phyloP scores from a whole-genome alignment of 352 stramenopile genomes.

The Pythium brachiatum region DNA sequence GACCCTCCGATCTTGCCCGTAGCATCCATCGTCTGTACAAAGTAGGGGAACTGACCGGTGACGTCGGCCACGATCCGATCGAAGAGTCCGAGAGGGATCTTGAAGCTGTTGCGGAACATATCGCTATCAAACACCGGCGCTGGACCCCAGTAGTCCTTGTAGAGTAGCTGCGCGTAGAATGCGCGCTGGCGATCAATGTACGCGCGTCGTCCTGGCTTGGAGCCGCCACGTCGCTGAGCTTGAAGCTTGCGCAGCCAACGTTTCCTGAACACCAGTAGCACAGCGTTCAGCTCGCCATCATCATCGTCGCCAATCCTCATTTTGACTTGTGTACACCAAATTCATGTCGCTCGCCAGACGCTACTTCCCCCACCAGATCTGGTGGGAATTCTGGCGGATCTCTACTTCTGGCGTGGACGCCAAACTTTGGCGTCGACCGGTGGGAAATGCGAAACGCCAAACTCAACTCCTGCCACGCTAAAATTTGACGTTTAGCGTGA shows the following conservation, averaged over 20 bases:
- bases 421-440: neutral
- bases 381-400: too few species aligned
- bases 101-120: neutral
- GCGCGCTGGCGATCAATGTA: neutral
- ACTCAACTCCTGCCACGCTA: neutral
- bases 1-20: neutral
- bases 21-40: neutral
- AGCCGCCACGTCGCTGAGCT: neutral
- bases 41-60: neutral
- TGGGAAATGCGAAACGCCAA: slow-evolving; percentile 1
- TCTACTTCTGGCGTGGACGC: neutral
- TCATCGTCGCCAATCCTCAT: neutral
- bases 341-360: too few species aligned
- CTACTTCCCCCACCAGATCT: neutral
- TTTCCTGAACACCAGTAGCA: neutral
- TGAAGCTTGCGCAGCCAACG: neutral
- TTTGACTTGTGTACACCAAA: neutral
- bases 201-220: neutral
- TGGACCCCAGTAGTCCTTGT: neutral
- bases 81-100: neutral
- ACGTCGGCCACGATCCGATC: neutral
- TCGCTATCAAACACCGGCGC: neutral
- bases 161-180: neutral
- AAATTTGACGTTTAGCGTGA: neutral
- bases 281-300: neutral